Conservation (phyloP, 2,329 filamentous ascomycete species). For the Sarocladium strictum region DNA sequence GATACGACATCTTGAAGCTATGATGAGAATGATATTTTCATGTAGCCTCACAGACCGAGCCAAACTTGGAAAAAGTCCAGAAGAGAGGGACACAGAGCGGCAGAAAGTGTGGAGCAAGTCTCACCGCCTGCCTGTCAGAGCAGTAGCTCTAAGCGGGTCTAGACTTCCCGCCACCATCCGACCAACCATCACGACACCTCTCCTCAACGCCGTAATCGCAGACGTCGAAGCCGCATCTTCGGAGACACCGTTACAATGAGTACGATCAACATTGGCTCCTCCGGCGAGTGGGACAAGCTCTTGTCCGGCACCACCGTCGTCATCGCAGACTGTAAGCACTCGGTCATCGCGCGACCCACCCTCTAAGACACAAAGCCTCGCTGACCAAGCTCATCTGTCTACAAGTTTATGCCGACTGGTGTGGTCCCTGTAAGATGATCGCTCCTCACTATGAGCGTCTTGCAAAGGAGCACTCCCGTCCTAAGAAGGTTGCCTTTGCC, state of each 20-base stretch:
- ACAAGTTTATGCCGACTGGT: conserved; percentile 91
- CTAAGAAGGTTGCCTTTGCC: conserved; percentile 78
- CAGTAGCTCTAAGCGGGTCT: background rate
- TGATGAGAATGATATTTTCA: background rate
- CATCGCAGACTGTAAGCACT: conserved; percentile 79
- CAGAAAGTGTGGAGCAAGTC: conserved; percentile 8
- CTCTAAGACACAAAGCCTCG: conserved; percentile 1
- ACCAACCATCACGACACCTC: conserved; percentile 6
- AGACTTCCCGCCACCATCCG: background rate
- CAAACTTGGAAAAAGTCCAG: conserved; percentile 10
- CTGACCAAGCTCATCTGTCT: conserved; percentile 15
- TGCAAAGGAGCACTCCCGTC: conserved; percentile 70
- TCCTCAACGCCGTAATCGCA: background rate
- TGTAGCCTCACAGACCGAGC: no score
- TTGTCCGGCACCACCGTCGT: conserved; percentile 72
- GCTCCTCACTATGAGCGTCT: conserved; percentile 84
- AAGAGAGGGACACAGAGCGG: conserved; percentile 5
- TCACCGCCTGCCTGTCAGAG: conserved; percentile 12
- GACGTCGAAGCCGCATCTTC: background rate
- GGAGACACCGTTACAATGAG: conserved; percentile 30
- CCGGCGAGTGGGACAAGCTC: conserved; percentile 65
- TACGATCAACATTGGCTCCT: conserved; percentile 54
- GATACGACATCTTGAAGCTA: conserved; percentile 23
- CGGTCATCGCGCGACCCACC: conserved; percentile 11
- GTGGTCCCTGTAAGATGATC: conserved; percentile 87